Evolutionary conservation across 192 early-diverging fungal genomes (phyloP).

Genomic region (Backusella liffmaniae): DNA sequence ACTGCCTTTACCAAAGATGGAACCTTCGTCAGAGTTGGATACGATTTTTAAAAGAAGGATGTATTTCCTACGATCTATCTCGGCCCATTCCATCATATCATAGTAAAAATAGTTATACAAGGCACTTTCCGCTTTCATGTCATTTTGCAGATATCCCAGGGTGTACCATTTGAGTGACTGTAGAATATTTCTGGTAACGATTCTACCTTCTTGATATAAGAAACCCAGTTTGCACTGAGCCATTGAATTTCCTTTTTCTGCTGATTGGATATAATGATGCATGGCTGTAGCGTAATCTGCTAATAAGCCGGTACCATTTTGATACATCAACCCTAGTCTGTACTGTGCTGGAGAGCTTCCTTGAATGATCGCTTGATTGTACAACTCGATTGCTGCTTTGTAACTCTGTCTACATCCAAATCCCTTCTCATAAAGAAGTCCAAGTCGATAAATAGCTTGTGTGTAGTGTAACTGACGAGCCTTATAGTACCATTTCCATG

Average conservation of each 20-base stretch:
- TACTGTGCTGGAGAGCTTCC: not conserved
- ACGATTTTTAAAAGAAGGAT: not conserved
- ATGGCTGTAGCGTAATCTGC: not conserved
- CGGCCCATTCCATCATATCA: not conserved
- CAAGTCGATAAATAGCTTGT: not conserved
- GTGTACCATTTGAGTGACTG: not conserved
- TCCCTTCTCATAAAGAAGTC: not conserved
- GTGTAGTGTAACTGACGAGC: not conserved
- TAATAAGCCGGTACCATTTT: not conserved
- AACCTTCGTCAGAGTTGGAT: not conserved
- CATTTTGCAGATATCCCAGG: not conserved
- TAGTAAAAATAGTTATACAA: not conserved
- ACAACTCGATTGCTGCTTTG: not conserved
- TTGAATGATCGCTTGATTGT: not conserved
- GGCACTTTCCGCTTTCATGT: not conserved
- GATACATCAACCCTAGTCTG: not conserved
- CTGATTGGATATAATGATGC: not conserved
- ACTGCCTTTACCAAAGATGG: not conserved
- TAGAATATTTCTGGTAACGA: not conserved
- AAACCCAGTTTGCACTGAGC: not conserved
- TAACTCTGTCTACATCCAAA: not conserved
- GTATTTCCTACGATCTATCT: not conserved
- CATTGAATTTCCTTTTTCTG: not conserved
- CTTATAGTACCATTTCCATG: not conserved
- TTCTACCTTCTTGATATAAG: not conserved